Base-by-base conservation (phyloP, 2,329 filamentous ascomycete species). In the Aspergillus melleus region DNA sequence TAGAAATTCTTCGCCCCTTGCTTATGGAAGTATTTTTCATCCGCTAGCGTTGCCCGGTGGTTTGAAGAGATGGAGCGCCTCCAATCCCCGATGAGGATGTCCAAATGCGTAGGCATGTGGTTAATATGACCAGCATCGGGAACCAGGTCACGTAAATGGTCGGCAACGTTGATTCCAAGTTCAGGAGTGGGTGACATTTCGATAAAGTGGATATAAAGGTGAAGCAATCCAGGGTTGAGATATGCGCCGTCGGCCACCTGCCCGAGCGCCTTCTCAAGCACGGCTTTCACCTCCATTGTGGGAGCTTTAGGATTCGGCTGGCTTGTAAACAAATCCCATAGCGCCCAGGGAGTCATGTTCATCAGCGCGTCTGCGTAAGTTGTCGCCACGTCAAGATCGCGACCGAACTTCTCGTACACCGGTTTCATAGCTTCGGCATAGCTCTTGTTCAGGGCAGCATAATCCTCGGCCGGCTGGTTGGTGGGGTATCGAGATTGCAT, bases 41-140 rank as follows among this genome's bases (percentile, higher is more conserved):
- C 89, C 1, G 88, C 88, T 0, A 75, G 68, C 44, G 89, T 87
- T 10, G 89, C 88, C 20, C 82, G 80, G 2, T 82, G 77, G 70
- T 92, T 92, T 4, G 87, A 87, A 1, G 78, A 76, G 55, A 91
- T 86, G 4, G 88, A 88, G 12, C 80, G 79, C 19, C 82, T 77
- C 69, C 91, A 92, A 66, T 91, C 84, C 20, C 90, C 90, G 20
- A 87, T 82, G 0, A 92, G 80, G 9, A 90, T 83, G 70, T 92
- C 89, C 20, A 92, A 79, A 70, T 92, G 90, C 0, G 86, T 86
- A 0, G 90, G 89, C 90, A 92, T 92, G 68, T 91, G 89, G 20
- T 86, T 80, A 0, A 90, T 74, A 69, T 91, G 89, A 1, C 88
- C 88, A 0, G 84, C 81, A 68, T 90, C 88, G 0, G 88, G 88